Base-by-base conservation (phyloP, 83 land plant species). In the Thuja plicata region DNA sequence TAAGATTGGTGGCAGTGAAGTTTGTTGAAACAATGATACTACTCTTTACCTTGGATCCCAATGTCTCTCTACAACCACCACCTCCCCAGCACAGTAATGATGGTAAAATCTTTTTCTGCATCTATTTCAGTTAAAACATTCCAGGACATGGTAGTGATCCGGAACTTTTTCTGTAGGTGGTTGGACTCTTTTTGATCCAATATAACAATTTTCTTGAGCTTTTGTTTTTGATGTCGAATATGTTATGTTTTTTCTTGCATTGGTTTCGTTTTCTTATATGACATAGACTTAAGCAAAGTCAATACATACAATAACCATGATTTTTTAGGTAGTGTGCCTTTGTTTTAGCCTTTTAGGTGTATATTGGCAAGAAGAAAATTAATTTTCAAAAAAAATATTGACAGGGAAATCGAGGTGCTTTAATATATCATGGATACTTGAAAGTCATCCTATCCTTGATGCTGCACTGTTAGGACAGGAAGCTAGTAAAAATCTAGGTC, bases 31-130 rank as follows among this genome's bases (percentile, higher is more conserved):
- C 93, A 71, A 79, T 94, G 13, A 92, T 97, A 88, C 91, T 98
- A 83, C 94, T 98, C 60, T 97, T 96, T 89, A 97, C 99, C 12
- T 97, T 99, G 87, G 99, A 98, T 92, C 98, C 99, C n/a, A 93
- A 87, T 93, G 96, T 95, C 17, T 89, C 96, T 89, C 81, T 90
- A 76, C 94, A 93, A 89, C 96, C 96, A 37, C 95, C 99, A 70
- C 90, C 92, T 52, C 87, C 87, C 27, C 87, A 86, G 32, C 94
- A 91, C 54, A 52, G 40, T 40, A 77, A 74, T 91, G 96, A 97
- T 90, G 97, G 99, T 98, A 92, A 17, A 85, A 5, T 85, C 15
- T 85, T 12, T 85, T 34, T 34, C 6, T 21, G 15, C 8, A 55
- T 55, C 73, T 57, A 30, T 12, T 55, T 79, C 19, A 71, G 57